These are phyloP conservation scores for Papiliotrema fonsecae DNA, from an alignment of 1,284 basidiomycete genomes.

Conservation along the genomic window DNA sequence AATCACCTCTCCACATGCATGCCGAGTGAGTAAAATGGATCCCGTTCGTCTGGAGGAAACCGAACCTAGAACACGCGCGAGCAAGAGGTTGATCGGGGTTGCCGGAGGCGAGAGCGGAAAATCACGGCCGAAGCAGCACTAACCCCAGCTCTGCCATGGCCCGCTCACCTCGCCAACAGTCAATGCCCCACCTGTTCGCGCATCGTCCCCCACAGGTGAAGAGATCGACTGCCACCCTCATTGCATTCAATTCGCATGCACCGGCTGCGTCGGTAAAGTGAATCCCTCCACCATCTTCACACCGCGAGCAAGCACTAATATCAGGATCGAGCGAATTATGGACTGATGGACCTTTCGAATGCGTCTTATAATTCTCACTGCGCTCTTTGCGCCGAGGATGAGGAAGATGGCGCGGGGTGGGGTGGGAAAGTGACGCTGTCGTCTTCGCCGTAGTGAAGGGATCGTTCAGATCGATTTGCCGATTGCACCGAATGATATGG, in stretches of 20 bases:
- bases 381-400: conserved; percentile 1
- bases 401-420: conserved; percentile 5
- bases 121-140: neutral
- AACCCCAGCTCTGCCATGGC: conserved; percentile 9
- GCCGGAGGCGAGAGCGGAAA: no score
- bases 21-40: neutral
- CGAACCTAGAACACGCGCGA: no score
- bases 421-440: conserved; percentile 1
- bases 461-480: no score
- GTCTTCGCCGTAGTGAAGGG: conserved; percentile 1
- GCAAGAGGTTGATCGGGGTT: no score
- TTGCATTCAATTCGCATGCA: conserved; percentile 8
- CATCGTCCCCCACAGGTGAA: neutral
- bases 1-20: neutral
- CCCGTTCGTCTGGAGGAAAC: neutral
- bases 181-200: conserved; percentile 3
- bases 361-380: conserved; percentile 1
- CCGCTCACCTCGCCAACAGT: conserved; percentile 4
- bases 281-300: neutral
- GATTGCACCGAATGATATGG: no score
- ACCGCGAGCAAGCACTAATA: neutral
- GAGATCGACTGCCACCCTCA: conserved; percentile 8
- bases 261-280: conserved; percentile 9
- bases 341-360: neutral
- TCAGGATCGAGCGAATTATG: conserved; percentile 4